Evolutionary conservation across 2,329 filamentous ascomycete genomes (phyloP), one percentile per base, ranked within the genome.

Genomic region (Pseudogymnoascus sp.): DNA sequence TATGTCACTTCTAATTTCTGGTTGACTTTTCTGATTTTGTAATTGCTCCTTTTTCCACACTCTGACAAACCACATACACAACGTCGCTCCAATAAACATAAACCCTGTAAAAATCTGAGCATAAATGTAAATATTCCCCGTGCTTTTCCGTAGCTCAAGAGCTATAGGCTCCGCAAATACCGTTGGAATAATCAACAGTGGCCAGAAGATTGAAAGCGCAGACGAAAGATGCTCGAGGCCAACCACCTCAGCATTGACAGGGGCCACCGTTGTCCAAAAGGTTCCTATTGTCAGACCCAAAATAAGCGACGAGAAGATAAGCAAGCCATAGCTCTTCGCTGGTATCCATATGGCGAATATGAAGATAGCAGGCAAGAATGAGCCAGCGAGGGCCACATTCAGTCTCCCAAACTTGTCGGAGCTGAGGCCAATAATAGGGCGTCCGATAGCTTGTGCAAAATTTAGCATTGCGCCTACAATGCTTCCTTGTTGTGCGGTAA

Each of bases 401-500:
- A 93, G 81, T 9, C 89, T 80, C 0, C 90, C 90, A 6, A 87
- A 79, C 1, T 74, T 76, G 71, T 93, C 90, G 63, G 85, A 89
- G 63, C 87, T 87, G 63, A 89, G 84, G 0, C 90, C 90, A 44
- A 93, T 86, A 0, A 86, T 74, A 1, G 89, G 89, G 10, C 90
- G 79, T 1, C 90, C 90, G 9, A 92, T 64, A 1, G 81, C 88
- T 70, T 86, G 84, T 62, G 81, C 77, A 70, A 88, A 70, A 71
- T 91, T 92, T 68, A 92, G 81, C 38, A 92, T 74, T 4, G 90
- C 90, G n/a, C 84, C 87, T 51, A 91, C 80, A 13, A 91, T 78
- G 0, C 86, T 85, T 5, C 87, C 89, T 69, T 92, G 85, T 4
- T 82, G 79, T 1, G 88, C 78, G 0, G 80, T 79, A 31, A 92